Base-by-base conservation (phyloP, 1,284 basidiomycete species). In the Apiotrichum akiyoshidainum region DNA sequence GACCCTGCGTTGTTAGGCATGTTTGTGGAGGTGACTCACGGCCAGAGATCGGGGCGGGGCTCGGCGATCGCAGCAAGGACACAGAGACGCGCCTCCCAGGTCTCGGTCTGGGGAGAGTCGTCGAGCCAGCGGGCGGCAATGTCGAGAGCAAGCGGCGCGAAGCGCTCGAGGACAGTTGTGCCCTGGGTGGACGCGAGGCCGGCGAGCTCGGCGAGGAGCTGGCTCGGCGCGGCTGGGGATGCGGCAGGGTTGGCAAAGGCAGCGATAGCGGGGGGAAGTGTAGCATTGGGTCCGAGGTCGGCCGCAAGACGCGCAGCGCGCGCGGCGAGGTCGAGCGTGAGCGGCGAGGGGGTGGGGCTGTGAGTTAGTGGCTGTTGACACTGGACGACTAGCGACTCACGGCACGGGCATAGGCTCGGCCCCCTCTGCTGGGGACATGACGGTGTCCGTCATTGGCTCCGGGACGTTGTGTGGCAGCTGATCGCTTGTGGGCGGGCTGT, bases 61-160 rank as follows among this genome's bases (percentile, higher is more conserved):
- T 71, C 66, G 14, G 69, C 67, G 0, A 78, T n/a, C 1, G 59
- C 59, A 1, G 71, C 64, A 5, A 77, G 51, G 0, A 71, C 59
- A 17, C 50, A 51, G 14, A 77, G 51, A 22, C 74, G 55, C 16
- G 54, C 60, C 63, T 73, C 75, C 66, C 70, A 68, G 37, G 62
- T 58, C 4, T 68, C 67, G 8, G 49, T 46, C 10, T 60, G 46
- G 0, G 53, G 42, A 9, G 56, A 10, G 22, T 57, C 50, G 1
- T 72, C 64, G 2, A 75, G 57, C 77, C 75, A 77, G 33, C 70
- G 63, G 2, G 70, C 74, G 12, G 74, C 53, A 3, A 77, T 42
- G 56, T 77, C 74, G 35, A 73, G 50, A 0, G 69, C 50, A 13
- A 77, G 59, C 1, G 74, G 75, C 17, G 61, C 60, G 58, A 74